These are phyloP conservation scores for Platanus orientalis DNA, from an alignment of 164 flowering plant genomes.

Conservation along the genomic window DNA sequence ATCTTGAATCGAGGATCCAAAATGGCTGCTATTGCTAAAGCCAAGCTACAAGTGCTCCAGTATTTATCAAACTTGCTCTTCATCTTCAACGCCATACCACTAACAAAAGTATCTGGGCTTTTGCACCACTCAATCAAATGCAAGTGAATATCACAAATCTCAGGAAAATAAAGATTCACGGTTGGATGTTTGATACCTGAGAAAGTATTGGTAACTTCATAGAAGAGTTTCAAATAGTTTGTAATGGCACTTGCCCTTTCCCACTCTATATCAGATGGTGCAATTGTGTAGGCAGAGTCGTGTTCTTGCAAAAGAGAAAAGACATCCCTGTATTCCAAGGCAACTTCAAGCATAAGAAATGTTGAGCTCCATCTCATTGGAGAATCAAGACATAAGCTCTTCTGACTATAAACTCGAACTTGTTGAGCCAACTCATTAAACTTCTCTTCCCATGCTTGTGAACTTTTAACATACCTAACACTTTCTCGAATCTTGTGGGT, in stretches of 20 bases:
- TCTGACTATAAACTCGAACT: slow-evolving; percentile 33
- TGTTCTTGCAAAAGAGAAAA: slow-evolving; percentile 43
- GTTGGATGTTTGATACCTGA: slow-evolving; percentile 43
- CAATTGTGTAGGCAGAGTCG: slow-evolving; percentile 33
- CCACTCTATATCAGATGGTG: slow-evolving; percentile 60
- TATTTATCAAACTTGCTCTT: slow-evolving; percentile 59
- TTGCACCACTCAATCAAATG: slow-evolving; percentile 61
- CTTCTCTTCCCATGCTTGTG: slow-evolving; percentile 44
- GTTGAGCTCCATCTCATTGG: slow-evolving; percentile 57
- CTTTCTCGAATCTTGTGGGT: slow-evolving; percentile 55
- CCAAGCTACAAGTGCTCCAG: slow-evolving; percentile 61
- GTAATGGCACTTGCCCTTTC: slow-evolving; percentile 42
- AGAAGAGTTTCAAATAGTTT: slow-evolving; percentile 48
- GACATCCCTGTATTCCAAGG: slow-evolving; percentile 45
- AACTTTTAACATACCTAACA: slow-evolving; percentile 49
- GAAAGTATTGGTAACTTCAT: slow-evolving; percentile 44
- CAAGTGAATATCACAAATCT: slow-evolving; percentile 56
- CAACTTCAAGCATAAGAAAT: slow-evolving; percentile 57
- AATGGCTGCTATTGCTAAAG: slow-evolving; percentile 56
- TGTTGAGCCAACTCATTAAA: slow-evolving; percentile 50
- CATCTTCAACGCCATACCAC: slow-evolving; percentile 55
- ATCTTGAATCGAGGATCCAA: slow-evolving; percentile 74
- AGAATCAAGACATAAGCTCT: slow-evolving; percentile 43
- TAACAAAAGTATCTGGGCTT: slow-evolving; percentile 41
- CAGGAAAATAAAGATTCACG: slow-evolving; percentile 58